Percentiles rank a stretch among this genome's conserved stretches.
Conservation (phyloP, 768 basidiomycete species). For the Pleurotus tuber-regium region DNA sequence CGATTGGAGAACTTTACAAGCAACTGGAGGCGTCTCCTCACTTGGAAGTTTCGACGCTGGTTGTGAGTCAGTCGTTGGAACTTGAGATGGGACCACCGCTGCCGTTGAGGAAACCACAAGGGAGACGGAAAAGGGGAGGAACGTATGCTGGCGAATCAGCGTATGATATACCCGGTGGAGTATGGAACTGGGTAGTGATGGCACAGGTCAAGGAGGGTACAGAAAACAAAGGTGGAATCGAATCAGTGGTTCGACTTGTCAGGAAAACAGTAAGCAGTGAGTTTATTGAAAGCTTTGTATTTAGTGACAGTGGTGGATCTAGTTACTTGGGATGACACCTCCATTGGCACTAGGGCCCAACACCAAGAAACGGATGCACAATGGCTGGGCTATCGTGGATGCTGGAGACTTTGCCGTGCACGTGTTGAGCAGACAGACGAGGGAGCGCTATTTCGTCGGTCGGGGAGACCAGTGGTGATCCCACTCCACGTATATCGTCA, state of each 20-base stretch:
- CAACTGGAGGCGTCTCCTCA: constrained; percentile 62
- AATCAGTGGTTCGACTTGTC: constrained; percentile 67
- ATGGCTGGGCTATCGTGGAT: constrained; percentile 85
- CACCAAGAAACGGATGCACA: constrained; percentile 53
- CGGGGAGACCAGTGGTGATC: constrained; percentile 7
- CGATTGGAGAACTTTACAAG: constrained; percentile 54
- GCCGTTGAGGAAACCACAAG: constrained; percentile 55
- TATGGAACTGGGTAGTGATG: constrained; percentile 79
- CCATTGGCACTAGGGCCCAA: constrained; percentile 64
- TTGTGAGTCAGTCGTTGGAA: constrained; percentile 48
- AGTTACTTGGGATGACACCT: constrained; percentile 61
- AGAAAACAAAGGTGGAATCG: constrained; percentile 75
- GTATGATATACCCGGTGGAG: constrained; percentile 45
- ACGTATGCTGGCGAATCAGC: constrained; percentile 66
- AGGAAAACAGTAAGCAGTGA: constrained; percentile 69
- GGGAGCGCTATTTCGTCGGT: constrained; percentile 62
- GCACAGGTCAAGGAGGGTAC: constrained; percentile 87
- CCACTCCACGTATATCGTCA: no score
- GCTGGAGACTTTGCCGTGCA: constrained; percentile 81
- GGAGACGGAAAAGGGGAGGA: constrained; percentile 60
- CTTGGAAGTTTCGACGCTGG: constrained; percentile 58
- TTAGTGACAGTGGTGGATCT: no score
- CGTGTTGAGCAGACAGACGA: constrained; percentile 62
- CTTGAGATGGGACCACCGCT: constrained; percentile 52
- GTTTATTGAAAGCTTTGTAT: no score